Base-by-base conservation (phyloP, 495 filamentous ascomycete genomes). In the Hamigera avellanea region DNA sequence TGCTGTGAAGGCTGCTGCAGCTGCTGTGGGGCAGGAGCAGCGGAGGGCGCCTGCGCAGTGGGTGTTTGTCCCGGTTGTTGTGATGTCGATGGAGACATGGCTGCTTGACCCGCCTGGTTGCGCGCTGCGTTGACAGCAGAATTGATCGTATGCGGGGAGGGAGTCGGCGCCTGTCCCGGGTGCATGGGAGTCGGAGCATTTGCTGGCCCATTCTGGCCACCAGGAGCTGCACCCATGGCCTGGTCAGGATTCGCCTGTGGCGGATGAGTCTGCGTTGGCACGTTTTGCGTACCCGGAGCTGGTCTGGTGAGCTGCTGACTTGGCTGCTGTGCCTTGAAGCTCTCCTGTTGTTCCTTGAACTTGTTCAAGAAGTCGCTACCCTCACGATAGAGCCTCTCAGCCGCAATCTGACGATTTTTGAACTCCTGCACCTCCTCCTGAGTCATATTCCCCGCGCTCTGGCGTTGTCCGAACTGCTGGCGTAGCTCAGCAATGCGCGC, bases 91-190 rank as follows among this genome's bases (percentile, higher is more conserved):
- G 61, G 62, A 5, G 62, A 63, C 57, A 61, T 59, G 2, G 49
- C 57, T 41, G 53, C 46, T 23, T 57, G 49, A 1, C 59, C 56
- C 10, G 64, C 55, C 41, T 69, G 68, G 17, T 52, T 66, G 16
- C 69, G 56, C 12, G 69, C 69, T 15, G 68, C 68, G 42, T 62
- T 69, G 18, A 72, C 60, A 4, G 69, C 69, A 29, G 69, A 71
- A 39, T 64, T 73, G 23, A 72, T 63, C 1, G 67, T 71, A 41
- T 72, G 69, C 2, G 69, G 57, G 32, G 67, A 64, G 14, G 65
- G 64, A 12, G 63, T 54, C 12, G 59, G 59, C 13, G 55, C 46
- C 39, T 63, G 64, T 19, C 55, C 57, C 6, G 56, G 39, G 32
- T 58, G 56, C 42, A 57, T 54, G 12, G 46, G 35, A 19, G 44